Evolutionary conservation across 192 early-diverging fungal species (phyloP).

Genomic region (Backusella parvicylindrica): DNA sequence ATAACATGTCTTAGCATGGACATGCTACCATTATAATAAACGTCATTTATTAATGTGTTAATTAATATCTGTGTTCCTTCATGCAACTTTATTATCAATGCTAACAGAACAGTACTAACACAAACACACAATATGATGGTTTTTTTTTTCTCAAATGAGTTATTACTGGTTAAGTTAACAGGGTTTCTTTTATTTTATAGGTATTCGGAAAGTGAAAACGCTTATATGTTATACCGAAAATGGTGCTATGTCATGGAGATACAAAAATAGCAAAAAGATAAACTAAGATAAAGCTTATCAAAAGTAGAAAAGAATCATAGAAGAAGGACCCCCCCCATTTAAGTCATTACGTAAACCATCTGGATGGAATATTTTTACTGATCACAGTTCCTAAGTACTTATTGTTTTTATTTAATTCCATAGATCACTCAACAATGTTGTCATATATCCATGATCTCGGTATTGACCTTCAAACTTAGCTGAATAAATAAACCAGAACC

Average conservation of each 20-base stretch:
- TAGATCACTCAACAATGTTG: no score
- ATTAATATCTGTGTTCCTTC: not conserved
- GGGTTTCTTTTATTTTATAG: not conserved
- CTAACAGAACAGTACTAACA: not conserved
- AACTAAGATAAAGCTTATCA: no score
- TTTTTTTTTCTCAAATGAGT: not conserved
- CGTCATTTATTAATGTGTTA: not conserved
- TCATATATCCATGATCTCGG: no score
- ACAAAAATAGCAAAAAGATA: no score
- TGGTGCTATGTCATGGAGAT: not conserved
- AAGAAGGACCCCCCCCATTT: no score
- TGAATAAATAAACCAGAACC: no score
- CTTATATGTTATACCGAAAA: not conserved
- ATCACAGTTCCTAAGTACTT: no score
- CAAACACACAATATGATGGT: not conserved
- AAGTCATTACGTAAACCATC: no score
- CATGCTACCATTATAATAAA: not conserved
- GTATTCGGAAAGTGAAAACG: not conserved
- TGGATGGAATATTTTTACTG: no score
- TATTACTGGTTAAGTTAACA: not conserved
- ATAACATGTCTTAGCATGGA: not conserved
- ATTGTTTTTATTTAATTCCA: no score
- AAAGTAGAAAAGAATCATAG: no score
- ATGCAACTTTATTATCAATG: not conserved
- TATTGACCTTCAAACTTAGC: no score